Evolutionary conservation across 805 yeast species (phyloP).

Genomic region (Crinitomyces ghanaensis): DNA sequence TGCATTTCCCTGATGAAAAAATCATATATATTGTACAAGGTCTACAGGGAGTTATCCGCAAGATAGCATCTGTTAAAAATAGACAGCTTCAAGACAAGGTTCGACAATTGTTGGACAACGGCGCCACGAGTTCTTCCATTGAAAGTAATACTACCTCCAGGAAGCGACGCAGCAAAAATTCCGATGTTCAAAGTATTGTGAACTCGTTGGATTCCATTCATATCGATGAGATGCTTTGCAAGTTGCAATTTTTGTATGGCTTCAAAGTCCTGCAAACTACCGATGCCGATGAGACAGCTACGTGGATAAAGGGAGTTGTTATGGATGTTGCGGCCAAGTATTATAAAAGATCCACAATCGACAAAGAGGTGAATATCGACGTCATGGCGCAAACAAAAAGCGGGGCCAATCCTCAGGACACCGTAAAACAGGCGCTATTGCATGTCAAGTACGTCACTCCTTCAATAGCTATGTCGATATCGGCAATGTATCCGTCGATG

Average conservation of each 20-base stretch:
- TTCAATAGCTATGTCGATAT: constrained; percentile 8
- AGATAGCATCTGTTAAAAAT: constrained; percentile 6
- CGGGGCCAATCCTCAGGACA: constrained; percentile 11
- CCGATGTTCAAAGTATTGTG: constrained; percentile 1
- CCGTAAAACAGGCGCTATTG: constrained; percentile 7
- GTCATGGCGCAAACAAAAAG: constrained; percentile 9
- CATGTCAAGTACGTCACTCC: constrained; percentile 17
- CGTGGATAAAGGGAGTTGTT: constrained; percentile 11
- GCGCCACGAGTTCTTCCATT: background rate
- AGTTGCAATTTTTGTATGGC: constrained; percentile 7
- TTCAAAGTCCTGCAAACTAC: constrained; percentile 9
- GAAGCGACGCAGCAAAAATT: background rate
- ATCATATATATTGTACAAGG: constrained; percentile 14
- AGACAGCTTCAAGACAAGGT: constrained; percentile 8
- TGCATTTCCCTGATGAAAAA: constrained; percentile 1
- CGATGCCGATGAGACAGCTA: constrained; percentile 9
- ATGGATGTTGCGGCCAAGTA: constrained; percentile 10
- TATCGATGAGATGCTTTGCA: too few relatives aligned
- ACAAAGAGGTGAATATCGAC: constrained; percentile 4
- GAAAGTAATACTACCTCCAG: background rate
- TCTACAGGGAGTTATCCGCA: constrained; percentile 4
- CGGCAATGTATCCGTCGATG: constrained; percentile 8
- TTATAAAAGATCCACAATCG: constrained; percentile 5
- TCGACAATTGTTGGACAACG: constrained; percentile 8
- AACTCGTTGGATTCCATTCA: too few relatives aligned